These are phyloP conservation scores for Xylaria sp. DNA, from an alignment of 2,329 filamentous ascomycete species.

Conservation along the genomic window DNA sequence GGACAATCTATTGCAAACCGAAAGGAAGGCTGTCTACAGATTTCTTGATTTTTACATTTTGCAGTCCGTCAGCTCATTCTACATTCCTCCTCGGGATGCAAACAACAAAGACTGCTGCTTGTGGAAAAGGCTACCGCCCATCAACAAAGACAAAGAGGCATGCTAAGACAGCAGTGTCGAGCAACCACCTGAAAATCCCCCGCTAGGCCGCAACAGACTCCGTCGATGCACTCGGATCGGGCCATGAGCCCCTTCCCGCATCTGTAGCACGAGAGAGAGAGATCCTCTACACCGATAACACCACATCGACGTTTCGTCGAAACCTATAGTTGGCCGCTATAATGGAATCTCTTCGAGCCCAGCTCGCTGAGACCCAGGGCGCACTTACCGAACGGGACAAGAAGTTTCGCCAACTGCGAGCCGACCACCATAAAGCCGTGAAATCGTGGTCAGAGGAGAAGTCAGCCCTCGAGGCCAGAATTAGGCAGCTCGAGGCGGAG, in stretches of 20 bases:
- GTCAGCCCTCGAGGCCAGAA: slow-evolving; percentile 20
- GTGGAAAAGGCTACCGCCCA: slow-evolving; percentile 6
- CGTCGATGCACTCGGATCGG: not conserved
- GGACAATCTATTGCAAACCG: not conserved
- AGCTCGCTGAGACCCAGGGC: slow-evolving; percentile 37
- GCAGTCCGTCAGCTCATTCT: not conserved
- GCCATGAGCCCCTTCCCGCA: not conserved
- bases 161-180: not conserved
- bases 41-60: not conserved
- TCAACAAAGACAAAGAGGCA: slow-evolving; percentile 17
- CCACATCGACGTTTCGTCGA: not conserved
- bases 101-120: slow-evolving; percentile 20
- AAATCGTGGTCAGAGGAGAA: slow-evolving; percentile 30
- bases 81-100: slow-evolving; percentile 3
- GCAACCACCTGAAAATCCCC: not conserved
- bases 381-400: slow-evolving; percentile 34
- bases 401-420: slow-evolving; percentile 33
- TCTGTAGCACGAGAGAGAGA: not conserved
- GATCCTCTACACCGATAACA: not conserved
- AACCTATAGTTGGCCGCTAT: not conserved
- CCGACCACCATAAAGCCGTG: slow-evolving; percentile 20
- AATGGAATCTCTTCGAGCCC: slow-evolving; percentile 38
- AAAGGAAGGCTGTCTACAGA: not conserved
- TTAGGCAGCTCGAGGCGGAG: slow-evolving; percentile 31
- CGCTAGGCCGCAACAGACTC: not conserved